Base-by-base conservation (phyloP, 371 early-diverging fungal species). In the Zychaea mexicana region DNA sequence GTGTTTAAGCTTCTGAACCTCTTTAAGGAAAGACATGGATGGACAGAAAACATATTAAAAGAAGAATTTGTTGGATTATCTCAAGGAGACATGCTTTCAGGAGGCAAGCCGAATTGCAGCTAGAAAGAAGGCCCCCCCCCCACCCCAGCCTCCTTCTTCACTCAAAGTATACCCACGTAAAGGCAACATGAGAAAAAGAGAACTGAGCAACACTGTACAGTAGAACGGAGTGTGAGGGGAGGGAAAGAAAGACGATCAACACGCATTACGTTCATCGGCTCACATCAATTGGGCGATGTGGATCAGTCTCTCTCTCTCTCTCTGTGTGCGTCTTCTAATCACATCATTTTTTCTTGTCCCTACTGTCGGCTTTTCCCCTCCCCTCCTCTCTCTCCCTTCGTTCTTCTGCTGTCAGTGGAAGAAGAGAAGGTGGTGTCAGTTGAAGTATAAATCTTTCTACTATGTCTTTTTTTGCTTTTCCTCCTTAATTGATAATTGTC, bases 1-100 rank as follows among this genome's bases (percentile, higher is more conserved):
- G 38, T 36, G 38, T 9, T 36, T 36, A 36, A 15, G 15, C 9
- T 36, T 36, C 38, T 36, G 7, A 9, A 36, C 9, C 15, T 7
- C 15, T 36, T 36, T 7, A 45, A 45, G 45, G 45, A 45, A 17
- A 45, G 49, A 19, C 3, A 47, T 15, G 49, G 24, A 47, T 3
- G 49, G 24, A 22, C 49, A 47, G 49, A 47, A 47, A 47, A 47
- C 49, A 47, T 6, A 47, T 47, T 47, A 47, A 47, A 45, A 45
- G 45, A 45, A 47, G 49, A 47, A 47, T 47, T 47, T 47, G 49
- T 47, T 47, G 49, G 49, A 3, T 47, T 26, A 15, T 39, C 24
- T 47, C 8, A 36, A 36, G 38, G 38, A 36, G 38, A 36, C 15
- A 36, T 36, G 38, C n/a, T 19, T 47, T 7, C 2, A 26, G 49